Base-by-base conservation (phyloP, 345 rosid species). In the Aquilaria yunnanensis region DNA sequence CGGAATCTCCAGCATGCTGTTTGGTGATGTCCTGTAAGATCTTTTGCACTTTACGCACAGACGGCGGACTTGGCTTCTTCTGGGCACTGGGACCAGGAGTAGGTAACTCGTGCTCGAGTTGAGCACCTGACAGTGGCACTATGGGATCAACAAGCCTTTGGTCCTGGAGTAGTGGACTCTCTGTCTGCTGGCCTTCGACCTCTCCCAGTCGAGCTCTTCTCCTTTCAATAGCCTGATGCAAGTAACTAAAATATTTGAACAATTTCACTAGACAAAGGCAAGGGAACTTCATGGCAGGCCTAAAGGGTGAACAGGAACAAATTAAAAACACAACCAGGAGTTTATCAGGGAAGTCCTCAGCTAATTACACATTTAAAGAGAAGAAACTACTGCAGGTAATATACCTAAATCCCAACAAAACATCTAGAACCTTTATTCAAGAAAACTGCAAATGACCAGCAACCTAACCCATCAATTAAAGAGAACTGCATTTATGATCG, bases 221-320 rank as follows among this genome's bases (percentile, higher is more conserved):
- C 69, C 92, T 84, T 74, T 88, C 93, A 66, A 83, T 78, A 14
- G 93, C 96, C 99, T 90, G 68, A 30, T 37, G 23, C 23, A 23
- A 23, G 23, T 23, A 23, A 23, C 23, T 31, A 57, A 64, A 65
- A 10, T 31, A 45, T 32, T 14, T 58, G 2, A 64, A 59, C 10
- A 14, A 58, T 31, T 12, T 33, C 32, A 65, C 32, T 56, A 55
- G 55, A 23, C 3, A 48, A 61, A 31, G 48, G 57, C 37, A 64
- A 70, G 57, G 16, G 57, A 59, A 14, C 53, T 70, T 62, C 12
- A 37, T n/a, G 45, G 59, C 23, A 37, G 57, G 6, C 9, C 12
- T 8, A 53, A 46, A 54, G 46, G 51, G 23, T 51, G 13, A 53
- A 60, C 16, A n/a, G 41, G 54, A 51, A 6, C 14, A 51, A 47